Base-by-base conservation (phyloP, 108 stramenopile genomes). In the Ochromonas danica region DNA sequence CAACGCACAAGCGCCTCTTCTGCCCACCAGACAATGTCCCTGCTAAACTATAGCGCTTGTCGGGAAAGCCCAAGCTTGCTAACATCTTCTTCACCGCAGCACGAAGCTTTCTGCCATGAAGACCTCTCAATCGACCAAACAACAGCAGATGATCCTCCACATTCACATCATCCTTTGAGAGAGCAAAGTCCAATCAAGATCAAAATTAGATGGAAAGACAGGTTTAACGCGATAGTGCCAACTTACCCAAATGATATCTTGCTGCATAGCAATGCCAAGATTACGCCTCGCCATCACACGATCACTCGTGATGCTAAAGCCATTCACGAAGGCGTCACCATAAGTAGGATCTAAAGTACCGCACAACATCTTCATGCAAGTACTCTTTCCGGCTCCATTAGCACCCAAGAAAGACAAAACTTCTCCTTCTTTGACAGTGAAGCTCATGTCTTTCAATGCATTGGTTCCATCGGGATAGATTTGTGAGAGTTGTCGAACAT, bases 401-500 rank as follows among this genome's bases (percentile, higher is more conserved):
- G 72, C 72, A 45, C 72, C 72, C 17, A 75, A 33, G 38, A 57
- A 75, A 6, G 72, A 75, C 72, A 75, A 36, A 3, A 75, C 72
- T 75, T 75, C 72, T 75, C 72, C 72, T 33, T 75, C 72, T 27
- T 36, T 27, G 28, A 75, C 72, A n/a, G 3, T 28, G 51, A 75
- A 75, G 10, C 40, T 57, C 17, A 75, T 42, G 31, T 60, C 72
- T 41, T 75, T 75, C 72, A 75, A 6, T 36, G 72, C 72, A 45
- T 75, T 17, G 10, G 85, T 88, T 40, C 38, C 80, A 71, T 42
- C 72, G 0, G 78, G 28, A 38, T 85, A 85, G 41, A n/a, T 39
- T 30, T 85, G 79, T 43, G 61, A n/a, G 1, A 79, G 45, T 33
- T 42, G 40, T 14, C 71, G 22, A 1, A 62, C 72, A n/a, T 36